Conservation (phyloP, 2,329 filamentous ascomycete genomes). For the Geosmithia morbida region DNA sequence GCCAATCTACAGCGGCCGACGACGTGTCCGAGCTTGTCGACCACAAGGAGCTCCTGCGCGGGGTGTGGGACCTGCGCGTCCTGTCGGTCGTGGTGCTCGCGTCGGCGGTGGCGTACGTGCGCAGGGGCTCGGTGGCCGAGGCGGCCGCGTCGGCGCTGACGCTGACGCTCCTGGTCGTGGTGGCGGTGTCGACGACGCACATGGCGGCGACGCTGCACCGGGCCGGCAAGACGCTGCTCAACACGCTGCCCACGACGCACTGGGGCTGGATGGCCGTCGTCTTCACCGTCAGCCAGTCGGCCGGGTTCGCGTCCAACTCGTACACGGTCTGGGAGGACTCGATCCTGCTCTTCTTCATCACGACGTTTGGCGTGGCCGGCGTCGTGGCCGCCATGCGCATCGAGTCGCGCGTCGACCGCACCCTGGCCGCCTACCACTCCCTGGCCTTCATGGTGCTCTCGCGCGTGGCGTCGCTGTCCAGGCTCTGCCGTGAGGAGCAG, state of each 20-base stretch:
- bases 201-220: slow-evolving; percentile 24
- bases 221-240: slow-evolving; percentile 26
- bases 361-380: slow-evolving; percentile 70
- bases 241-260: slow-evolving; percentile 54
- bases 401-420: slow-evolving; percentile 49
- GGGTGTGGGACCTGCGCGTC: slow-evolving; percentile 19
- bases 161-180: slow-evolving; percentile 11
- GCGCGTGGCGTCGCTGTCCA: slow-evolving; percentile 71
- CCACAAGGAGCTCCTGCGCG: slow-evolving; percentile 18
- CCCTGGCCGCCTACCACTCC: slow-evolving; percentile 73
- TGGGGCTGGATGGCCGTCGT: slow-evolving; percentile 82
- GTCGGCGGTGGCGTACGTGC: slow-evolving; percentile 14
- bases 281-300: slow-evolving; percentile 75
- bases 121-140: slow-evolving; percentile 15
- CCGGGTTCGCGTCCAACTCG: slow-evolving; percentile 92
- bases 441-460: slow-evolving; percentile 67
- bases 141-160: slow-evolving; percentile 26
- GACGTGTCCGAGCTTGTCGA: slow-evolving; percentile 21
- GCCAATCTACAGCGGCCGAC: slow-evolving; percentile 15
- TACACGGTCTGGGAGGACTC: slow-evolving; percentile 99
- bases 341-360: slow-evolving; percentile 81
- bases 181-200: slow-evolving; percentile 1
- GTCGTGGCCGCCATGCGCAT: slow-evolving; percentile 64
- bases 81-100: slow-evolving; percentile 14
- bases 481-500: slow-evolving; percentile 92